Base-by-base conservation (phyloP, 176 grass and related monocot genomes). In the Aechmea fasciata region DNA sequence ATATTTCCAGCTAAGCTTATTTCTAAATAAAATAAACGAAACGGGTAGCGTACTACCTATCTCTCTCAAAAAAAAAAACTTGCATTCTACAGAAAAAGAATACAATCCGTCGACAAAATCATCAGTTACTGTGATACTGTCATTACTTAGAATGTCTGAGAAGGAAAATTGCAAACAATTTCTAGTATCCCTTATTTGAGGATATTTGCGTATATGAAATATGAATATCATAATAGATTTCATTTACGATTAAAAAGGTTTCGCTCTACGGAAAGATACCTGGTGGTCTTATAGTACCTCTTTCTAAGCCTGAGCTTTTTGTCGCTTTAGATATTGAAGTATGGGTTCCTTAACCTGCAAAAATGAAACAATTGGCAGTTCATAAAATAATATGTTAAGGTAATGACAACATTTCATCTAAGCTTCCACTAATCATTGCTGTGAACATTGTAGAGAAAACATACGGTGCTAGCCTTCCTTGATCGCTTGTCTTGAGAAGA, bases 381-480 rank as follows among this genome's bases (percentile, higher is more conserved):
- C 13, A 53, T 13, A 50, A 11, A 25, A 69, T n/a, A 10, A 55
- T 29, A 52, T 0, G 8, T 22, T 14, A 20, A n/a, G 50, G 19
- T 62, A 26, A 26, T 26, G 2, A 26, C 1, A 26, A 26, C 25
- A 2, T 26, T 26, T 26, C 25, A 26, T 26, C 25, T 26, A 26
- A 26, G 25, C 25, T 75, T 20, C 33, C 33, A 9, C 8, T 24
- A 29, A 48, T 28, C 10, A 28, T 67, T 49, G 53, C 47, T 59
- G 47, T n/a, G 68, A 15, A 64, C 62, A 71, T 28, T 28, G 79
- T 73, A 48, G 22, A 1, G 67, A 3, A 68, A 51, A 52, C 47
- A 67, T 72, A 90, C 90, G 75, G 71, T 90, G 94, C 94, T 93
- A 47, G 94, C 73, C 72, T 99, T 99, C 82, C 94, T 86, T 17